A percentile compares a stretch with the other conserved stretches of the same genome.
Evolutionary conservation across 192 early-diverging fungal genomes (phyloP).

Genomic region (Backusella parvicylindrica): DNA sequence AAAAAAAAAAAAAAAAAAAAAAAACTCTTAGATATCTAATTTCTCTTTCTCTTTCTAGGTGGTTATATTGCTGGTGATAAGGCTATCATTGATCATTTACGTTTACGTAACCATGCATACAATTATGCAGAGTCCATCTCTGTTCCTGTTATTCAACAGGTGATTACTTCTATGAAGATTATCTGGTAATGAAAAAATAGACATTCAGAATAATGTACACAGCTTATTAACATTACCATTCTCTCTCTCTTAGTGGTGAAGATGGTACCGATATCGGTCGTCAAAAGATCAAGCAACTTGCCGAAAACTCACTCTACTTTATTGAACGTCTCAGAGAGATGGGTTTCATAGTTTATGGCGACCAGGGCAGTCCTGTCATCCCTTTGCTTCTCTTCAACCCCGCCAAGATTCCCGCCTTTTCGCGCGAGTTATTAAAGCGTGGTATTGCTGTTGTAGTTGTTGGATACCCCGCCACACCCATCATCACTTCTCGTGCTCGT

Average conservation of each 20-base stretch:
- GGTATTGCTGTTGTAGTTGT: conserved; percentile 95
- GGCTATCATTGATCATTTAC: conserved; percentile 74
- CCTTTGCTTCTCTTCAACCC: conserved; percentile 92
- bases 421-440: conserved; percentile 80
- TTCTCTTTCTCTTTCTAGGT: conserved; percentile 26
- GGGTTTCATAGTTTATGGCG: conserved; percentile 94
- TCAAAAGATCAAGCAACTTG: conserved; percentile 79
- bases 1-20: no score
- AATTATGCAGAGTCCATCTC: conserved; percentile 92
- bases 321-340: conserved; percentile 72
- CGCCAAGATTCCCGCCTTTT: conserved; percentile 93
- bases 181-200: conserved; percentile 31
- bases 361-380: conserved; percentile 83
- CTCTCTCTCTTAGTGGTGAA: conserved; percentile 62
- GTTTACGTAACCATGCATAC: conserved; percentile 74
- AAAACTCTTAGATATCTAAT: not conserved
- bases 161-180: conserved; percentile 84
- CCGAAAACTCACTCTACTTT: conserved; percentile 86
- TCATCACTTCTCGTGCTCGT: conserved; percentile 87
- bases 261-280: conserved; percentile 81
- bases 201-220: not conserved
- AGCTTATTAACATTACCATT: not conserved
- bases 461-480: conserved; percentile 93
- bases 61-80: conserved; percentile 85
- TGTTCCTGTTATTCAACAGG: conserved; percentile 84